Evolutionary conservation across 2,329 filamentous ascomycete genomes (phyloP), one percentile per base, ranked within the genome.

Genomic region (Diplodia mutila): DNA sequence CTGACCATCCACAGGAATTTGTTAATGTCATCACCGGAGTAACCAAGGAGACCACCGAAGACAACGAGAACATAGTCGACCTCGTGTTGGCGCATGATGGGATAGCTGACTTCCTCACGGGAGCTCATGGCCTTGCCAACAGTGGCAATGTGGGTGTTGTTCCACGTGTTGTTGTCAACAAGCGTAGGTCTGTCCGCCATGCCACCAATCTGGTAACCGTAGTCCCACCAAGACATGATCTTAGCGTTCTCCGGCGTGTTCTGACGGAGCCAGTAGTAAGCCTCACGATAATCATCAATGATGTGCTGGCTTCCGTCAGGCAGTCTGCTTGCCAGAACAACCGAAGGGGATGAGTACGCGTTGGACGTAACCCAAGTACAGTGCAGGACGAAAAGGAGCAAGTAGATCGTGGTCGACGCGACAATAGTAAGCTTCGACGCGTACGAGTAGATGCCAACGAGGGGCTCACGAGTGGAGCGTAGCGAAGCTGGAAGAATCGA

Each of bases 1-100:
- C 95, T 89, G 68, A 99, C 94, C 96, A 99, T 99, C 95, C 95
- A 99, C 73, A 99, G 85, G 85, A 99, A 99, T 84, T 99, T 99
- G 86, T 99, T 99, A 84, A 99, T 97, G 77, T 99, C 95, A 74
- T 99, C 95, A 71, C 95, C 95, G 63, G 94, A 97, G 84, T 99
- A 99, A 67, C 96, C 96, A 48, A 99, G 85, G 68, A 99, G 88
- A 78, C 93, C 95, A 75, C 95, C 95, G 75, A 98, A 99, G 67
- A 99, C 95, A 23, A 99, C 89, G 66, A 99, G 85, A n/a, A 99
- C 93, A 74, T 99, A 99, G 81, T 99, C 94, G 3, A 99, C 95
- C 81, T 99, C 95, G 76, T 99, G 95, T 80, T 98, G 93, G 72
- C 94, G 91, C 88, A 99, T 94, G 78, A 99, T 99, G 2, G 93